Percentiles rank a stretch among this genome's conserved stretches.
Conservation (phyloP, 441 rosid genomes). For the Gossypium gossypioides region DNA sequence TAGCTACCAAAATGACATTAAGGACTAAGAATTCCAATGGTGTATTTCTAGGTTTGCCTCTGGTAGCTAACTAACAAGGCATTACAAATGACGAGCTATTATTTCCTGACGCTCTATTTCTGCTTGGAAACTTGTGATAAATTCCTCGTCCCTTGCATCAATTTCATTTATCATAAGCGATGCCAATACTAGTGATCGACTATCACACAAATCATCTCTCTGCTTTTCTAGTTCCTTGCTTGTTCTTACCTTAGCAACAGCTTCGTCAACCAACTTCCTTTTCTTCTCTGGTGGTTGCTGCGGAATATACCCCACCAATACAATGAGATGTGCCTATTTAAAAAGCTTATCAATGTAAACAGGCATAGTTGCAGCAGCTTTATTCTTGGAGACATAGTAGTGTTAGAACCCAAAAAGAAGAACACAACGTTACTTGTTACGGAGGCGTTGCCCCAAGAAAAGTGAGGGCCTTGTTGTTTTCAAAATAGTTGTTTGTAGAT, state of each 20-base stretch:
- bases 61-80: background rate
- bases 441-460: conserved; percentile 7
- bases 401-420: conserved; percentile 15
- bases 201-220: conserved; percentile 47
- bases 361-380: conserved; percentile 19
- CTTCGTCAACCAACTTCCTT: conserved; percentile 8
- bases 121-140: conserved; percentile 51
- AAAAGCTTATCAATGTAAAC: conserved; percentile 48
- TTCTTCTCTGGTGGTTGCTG: background rate
- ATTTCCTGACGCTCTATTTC: conserved; percentile 44
- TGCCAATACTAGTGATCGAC: conserved; percentile 28
- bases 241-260: background rate
- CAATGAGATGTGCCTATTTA: conserved; percentile 18
- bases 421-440: background rate
- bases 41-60: too few relatives aligned
- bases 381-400: conserved; percentile 25
- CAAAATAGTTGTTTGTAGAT: conserved; percentile 1
- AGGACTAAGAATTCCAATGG: background rate
- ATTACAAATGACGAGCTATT: conserved; percentile 30
- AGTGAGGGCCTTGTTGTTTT: conserved; percentile 7
- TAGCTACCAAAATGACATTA: background rate
- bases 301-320: conserved; percentile 6
- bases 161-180: conserved; percentile 43
- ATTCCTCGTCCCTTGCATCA: conserved; percentile 64
- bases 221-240: conserved; percentile 18